These are phyloP conservation scores for Elaeagnus macrophylla DNA, from an alignment of 306 rosid species.

Conservation along the genomic window DNA sequence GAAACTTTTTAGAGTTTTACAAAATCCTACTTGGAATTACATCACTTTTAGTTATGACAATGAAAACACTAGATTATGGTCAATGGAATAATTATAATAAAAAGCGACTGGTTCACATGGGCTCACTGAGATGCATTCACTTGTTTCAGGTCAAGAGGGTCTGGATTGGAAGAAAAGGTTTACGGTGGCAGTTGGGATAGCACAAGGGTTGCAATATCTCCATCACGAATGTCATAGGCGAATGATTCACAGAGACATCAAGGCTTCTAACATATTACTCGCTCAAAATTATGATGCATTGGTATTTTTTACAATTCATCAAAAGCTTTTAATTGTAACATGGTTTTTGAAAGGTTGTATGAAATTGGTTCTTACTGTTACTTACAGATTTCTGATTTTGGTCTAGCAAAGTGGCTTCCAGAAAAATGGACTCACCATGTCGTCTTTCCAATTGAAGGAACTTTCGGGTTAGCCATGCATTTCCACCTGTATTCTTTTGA, in stretches of 20 bases:
- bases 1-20: not conserved
- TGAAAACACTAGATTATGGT: not conserved
- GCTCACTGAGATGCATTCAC: constrained; percentile 25
- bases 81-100: not conserved
- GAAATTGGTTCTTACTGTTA: not conserved
- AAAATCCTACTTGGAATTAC: not conserved
- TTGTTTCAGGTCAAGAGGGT: constrained; percentile 42
- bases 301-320: constrained; percentile 27
- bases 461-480: constrained; percentile 68
- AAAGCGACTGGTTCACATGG: not conserved
- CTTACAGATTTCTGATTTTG: constrained; percentile 85
- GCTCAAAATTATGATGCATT: constrained; percentile 59
- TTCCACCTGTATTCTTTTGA: constrained; percentile 3
- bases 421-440: constrained; percentile 88
- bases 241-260: constrained; percentile 88
- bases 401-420: constrained; percentile 97
- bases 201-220: constrained; percentile 72
- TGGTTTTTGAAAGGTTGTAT: not conserved
- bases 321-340: not conserved
- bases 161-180: constrained; percentile 70
- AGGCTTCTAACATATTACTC: constrained; percentile 85
- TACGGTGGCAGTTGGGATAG: constrained; percentile 75
- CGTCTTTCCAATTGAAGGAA: constrained; percentile 93
- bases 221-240: constrained; percentile 80
- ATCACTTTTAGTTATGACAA: not conserved